These are phyloP conservation scores for Stylosanthes scabra DNA, from an alignment of 331 rosid species.

Conservation along the genomic window DNA sequence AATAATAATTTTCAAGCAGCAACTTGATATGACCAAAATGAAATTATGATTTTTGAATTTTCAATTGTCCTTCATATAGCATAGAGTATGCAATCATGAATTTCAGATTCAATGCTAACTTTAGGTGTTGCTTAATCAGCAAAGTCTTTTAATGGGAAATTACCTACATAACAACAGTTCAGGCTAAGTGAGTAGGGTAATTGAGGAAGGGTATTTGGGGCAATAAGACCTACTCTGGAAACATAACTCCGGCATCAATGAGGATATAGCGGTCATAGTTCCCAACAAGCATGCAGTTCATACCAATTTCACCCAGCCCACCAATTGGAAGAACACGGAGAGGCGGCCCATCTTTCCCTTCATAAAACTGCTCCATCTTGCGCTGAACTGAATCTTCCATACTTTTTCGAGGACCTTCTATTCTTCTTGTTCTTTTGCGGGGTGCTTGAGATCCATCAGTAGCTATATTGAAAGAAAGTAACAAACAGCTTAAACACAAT, in stretches of 20 bases:
- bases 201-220: not conserved
- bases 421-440: slow-evolving; percentile 54
- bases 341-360: slow-evolving; percentile 91
- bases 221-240: slow-evolving; percentile 73
- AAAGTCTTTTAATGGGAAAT: slow-evolving; percentile 19
- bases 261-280: slow-evolving; percentile 85
- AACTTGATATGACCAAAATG: slow-evolving; percentile 11
- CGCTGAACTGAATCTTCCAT: slow-evolving; percentile 94
- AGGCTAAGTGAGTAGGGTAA: slow-evolving; percentile 6
- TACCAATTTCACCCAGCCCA: slow-evolving; percentile 93
- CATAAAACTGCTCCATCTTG: slow-evolving; percentile 87
- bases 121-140: slow-evolving; percentile 3
- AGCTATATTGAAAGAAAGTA: slow-evolving; percentile 54
- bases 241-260: slow-evolving; percentile 95
- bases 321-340: slow-evolving; percentile 89
- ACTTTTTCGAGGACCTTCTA: slow-evolving; percentile 77
- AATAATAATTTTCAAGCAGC: slow-evolving; percentile 24
- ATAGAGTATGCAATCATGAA: slow-evolving; percentile 7
- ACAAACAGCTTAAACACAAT: slow-evolving; percentile 7
- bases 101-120: slow-evolving; percentile 6
- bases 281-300: slow-evolving; percentile 98
- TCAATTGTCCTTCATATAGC: slow-evolving; percentile 14
- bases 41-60: slow-evolving; percentile 6
- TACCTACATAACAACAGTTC: slow-evolving; percentile 2
- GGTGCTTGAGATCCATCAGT: slow-evolving; percentile 53